Evolutionary conservation across 2,329 filamentous ascomycete species (phyloP), one percentile per base, ranked within the genome.

Genomic region (Capronia americana): DNA sequence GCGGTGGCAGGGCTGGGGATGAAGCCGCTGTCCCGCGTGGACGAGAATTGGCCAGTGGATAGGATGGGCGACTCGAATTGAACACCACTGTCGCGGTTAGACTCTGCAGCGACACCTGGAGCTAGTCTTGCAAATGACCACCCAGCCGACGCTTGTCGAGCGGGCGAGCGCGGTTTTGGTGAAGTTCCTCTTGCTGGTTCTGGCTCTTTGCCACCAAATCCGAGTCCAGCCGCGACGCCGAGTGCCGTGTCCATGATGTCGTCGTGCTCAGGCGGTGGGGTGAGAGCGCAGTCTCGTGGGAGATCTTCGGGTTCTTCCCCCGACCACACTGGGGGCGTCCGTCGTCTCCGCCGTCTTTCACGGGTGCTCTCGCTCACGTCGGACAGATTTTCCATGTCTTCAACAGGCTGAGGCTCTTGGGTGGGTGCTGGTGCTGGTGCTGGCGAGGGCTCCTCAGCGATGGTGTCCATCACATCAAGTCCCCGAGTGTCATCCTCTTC

Each of bases 41-140:
- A 58, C 28, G 62, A 23, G 41, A 64, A 69, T 2, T 58, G 65
- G 11, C 75, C 73, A 46, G 69, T 69, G 51, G 75, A 69, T 32
- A 78, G 66, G 41, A 78, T 72, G 48, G 80, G 78, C 58, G 82
- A 80, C 71, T 83, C 82, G 67, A 76, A 77, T 68, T 80, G 77
- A 67, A 81, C 76, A 69, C 77, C 81, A 69, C 79, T 81, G 65
- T 83, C 81, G 67, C 81, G 79, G 74, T 79, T 70, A n/a, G 54
- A 30, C 11, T 66, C 66, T 50, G 54, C 23, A 34, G 48, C 32
- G 46, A 41, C 54, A 28, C 38, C 50, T 11, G 62, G 44, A 46
- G 57, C 61, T 55, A 67, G 61, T 50, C 69, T 70, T 8, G 66
- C 64, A 63, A 71, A 73, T 32, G 70, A 71, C 70, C 71, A 73